phyloP scores from a whole-genome alignment of 495 filamentous ascomycete genomes.

The Penicillium argentinense region DNA sequence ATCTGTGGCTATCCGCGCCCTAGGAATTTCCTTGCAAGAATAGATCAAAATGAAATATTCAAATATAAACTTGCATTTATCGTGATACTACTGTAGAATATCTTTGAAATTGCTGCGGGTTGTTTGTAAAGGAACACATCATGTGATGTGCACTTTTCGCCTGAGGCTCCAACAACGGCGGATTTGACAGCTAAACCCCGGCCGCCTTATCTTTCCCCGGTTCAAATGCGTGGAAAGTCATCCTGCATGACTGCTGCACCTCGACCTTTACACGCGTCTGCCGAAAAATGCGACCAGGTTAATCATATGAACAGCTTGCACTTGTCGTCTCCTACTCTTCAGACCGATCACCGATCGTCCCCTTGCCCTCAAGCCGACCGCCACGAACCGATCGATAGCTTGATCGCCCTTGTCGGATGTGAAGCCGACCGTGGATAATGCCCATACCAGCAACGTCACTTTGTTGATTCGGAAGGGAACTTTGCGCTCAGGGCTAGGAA shows the following conservation, averaged over 20 bases:
- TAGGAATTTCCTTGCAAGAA: too few species aligned
- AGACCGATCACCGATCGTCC: not conserved
- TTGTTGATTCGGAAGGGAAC: not conserved
- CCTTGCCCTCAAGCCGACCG: not conserved
- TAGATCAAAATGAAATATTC: too few species aligned
- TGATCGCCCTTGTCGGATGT: not conserved
- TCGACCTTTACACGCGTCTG: not conserved
- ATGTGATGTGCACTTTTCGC: conserved; percentile 3
- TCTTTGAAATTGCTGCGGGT: too few species aligned
- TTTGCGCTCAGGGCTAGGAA: too few species aligned
- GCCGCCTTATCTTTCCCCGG: conserved; percentile 20
- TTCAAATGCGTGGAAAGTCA: too few species aligned
- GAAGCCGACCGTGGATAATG: conserved; percentile 3
- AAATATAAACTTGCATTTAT: too few species aligned
- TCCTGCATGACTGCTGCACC: not conserved
- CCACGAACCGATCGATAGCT: conserved; percentile 5
- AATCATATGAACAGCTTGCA: not conserved
- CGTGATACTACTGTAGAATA: too few species aligned
- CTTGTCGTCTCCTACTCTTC: not conserved
- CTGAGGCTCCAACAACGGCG: conserved; percentile 10
- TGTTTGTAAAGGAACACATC: too few species aligned
- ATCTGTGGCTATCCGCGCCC: conserved; percentile 4
- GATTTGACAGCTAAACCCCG: conserved; percentile 17
- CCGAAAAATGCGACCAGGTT: conserved; percentile 3
- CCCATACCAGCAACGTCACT: not conserved